Base-by-base conservation (phyloP, 352 stramenopile species). In the Globisporangium iwayamae region DNA sequence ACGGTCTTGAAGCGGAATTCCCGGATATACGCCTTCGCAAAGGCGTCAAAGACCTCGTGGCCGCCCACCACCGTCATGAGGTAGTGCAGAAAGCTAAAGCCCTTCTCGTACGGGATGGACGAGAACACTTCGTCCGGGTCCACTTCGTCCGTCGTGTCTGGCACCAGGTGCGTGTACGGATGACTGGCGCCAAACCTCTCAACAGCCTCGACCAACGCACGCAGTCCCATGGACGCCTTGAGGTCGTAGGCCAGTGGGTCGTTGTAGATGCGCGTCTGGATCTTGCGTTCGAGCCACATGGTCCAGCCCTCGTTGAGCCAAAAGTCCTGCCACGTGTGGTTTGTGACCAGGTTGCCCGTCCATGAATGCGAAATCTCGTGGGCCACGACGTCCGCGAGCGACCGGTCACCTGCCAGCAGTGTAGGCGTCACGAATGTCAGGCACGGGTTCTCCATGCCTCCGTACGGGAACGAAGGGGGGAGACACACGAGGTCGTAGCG, bases 301-400 rank as follows among this genome's bases (percentile, higher is more conserved):
- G 97, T 99, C 94, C 94, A 99, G 14, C 96, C 96, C 66, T 99
- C 97, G 70, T 99, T 99, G n/a, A 99, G 76, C 96, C 96, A 99
- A 72, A 99, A 99, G 71, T 99, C 89, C 18, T 87, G 86, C 87
- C 89, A 99, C 56, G 89, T 98, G 60, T 78, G 78, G 83, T 99
- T 99, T 9, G 96, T 99, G 16, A 99, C 90, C 7, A 99, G 68
- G 75, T 99, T 99, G 7, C 97, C 97, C 0, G 93, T 98, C 97
- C 97, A 99, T 51, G 73, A 95, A 71, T 98, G 96, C 18, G 91
- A 76, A 65, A 99, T 98, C 71, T 99, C 97, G 76, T 99, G 97
- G 1, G 96, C 97, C 4, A 99, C 95, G 0, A 99, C 96, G 66
- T 98, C 94, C 0, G 95, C 96, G 2, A 99, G 79, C 39, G 90